Percentiles rank a stretch among this genome's conserved stretches.
Evolutionary conservation across 306 rosid species (phyloP).

Genomic region (Quercus parvula): DNA sequence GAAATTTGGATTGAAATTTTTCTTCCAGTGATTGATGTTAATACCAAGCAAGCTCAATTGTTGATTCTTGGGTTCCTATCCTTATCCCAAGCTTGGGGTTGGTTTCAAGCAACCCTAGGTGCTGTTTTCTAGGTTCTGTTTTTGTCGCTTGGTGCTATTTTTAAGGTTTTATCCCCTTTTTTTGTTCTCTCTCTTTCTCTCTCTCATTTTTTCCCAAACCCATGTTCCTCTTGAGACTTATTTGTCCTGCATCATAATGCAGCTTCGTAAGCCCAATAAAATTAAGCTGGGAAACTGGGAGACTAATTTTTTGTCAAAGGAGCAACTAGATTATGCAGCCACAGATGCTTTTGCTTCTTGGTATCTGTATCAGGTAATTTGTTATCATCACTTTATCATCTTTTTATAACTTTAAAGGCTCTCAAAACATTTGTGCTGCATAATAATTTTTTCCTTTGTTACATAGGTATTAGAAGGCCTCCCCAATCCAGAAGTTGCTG

Average conservation of each 20-base stretch:
- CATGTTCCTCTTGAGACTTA: no score
- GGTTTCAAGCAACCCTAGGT: no score
- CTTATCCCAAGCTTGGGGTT: no score
- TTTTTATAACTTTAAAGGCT: background rate
- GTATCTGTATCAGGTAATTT: slow-evolving; percentile 71
- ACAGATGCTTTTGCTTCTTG: slow-evolving; percentile 87
- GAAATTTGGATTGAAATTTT: no score
- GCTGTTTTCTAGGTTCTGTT: no score
- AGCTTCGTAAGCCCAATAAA: slow-evolving; percentile 68
- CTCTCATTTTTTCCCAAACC: no score
- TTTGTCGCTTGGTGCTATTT: no score
- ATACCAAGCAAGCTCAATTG: no score
- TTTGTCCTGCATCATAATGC: slow-evolving; percentile 14
- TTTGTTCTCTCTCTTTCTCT: no score
- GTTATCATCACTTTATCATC: background rate
- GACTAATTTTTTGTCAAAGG: slow-evolving; percentile 48
- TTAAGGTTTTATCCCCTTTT: no score
- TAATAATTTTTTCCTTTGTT: slow-evolving; percentile 2
- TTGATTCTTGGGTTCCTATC: no score
- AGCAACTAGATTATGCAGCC: slow-evolving; percentile 82
- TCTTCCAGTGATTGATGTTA: no score
- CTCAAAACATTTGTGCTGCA: background rate
- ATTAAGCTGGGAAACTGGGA: slow-evolving; percentile 88
- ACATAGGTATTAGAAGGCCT: slow-evolving; percentile 58
- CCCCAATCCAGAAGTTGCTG: slow-evolving; percentile 34